Conservation (phyloP, 2,329 filamentous ascomycete genomes). For the Trichoderma pleuroti region DNA sequence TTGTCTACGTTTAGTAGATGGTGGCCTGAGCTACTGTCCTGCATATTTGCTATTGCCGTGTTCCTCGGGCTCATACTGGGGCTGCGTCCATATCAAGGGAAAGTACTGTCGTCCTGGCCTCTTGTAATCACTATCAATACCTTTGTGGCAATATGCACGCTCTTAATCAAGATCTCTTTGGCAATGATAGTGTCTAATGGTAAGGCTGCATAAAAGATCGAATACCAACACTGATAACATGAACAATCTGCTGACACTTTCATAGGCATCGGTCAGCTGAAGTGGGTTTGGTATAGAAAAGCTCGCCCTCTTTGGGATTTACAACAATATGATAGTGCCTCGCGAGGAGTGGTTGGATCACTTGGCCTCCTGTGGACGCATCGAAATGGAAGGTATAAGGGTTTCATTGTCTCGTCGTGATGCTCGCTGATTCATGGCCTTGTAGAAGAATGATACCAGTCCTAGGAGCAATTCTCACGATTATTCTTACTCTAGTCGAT, state of each 20-base stretch:
- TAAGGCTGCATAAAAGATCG: not conserved
- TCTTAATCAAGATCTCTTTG: not conserved
- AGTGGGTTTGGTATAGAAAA: not conserved
- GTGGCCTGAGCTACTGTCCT: not conserved
- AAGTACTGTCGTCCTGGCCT: not conserved
- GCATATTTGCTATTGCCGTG: not conserved
- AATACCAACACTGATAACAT: not conserved
- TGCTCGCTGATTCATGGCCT: not conserved
- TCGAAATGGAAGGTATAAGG: not conserved
- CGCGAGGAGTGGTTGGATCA: not conserved
- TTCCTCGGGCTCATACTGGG: not conserved
- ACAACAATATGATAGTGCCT: not conserved
- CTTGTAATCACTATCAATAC: not conserved
- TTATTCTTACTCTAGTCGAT: not conserved
- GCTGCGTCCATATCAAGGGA: not conserved
- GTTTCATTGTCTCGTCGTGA: not conserved
- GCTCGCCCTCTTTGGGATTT: not conserved
- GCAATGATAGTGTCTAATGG: not conserved
- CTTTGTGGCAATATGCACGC: not conserved
- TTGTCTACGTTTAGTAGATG: not conserved
- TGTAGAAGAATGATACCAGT: not conserved
- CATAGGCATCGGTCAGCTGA: not conserved
- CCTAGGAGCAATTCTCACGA: not conserved
- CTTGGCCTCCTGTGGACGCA: not conserved
- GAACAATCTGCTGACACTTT: not conserved